A percentile compares a stretch with the other conserved stretches of the same genome.
Evolutionary conservation across 371 early-diverging fungal species (phyloP).

Genomic region (Zopfochytrium polystomum): DNA sequence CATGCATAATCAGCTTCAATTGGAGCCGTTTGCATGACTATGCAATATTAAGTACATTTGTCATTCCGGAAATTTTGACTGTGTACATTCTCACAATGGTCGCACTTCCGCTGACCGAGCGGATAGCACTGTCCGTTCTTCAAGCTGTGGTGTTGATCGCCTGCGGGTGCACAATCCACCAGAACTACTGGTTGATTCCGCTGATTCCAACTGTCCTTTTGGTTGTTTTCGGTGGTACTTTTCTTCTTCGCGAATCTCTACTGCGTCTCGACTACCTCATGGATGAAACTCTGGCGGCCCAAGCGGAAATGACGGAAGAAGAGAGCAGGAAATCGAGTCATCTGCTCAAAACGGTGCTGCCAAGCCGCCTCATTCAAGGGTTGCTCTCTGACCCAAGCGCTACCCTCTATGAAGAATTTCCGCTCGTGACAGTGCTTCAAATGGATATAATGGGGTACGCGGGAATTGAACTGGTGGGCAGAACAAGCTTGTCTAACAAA

Average conservation of each 20-base stretch:
- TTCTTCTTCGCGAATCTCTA: slow-evolving; percentile 24
- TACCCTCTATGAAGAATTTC: slow-evolving; percentile 42
- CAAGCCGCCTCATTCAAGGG: slow-evolving; percentile 33
- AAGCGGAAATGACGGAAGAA: slow-evolving; percentile 35
- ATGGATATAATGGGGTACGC: too few species aligned
- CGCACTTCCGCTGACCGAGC: slow-evolving; percentile 5
- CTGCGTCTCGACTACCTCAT: slow-evolving; percentile 24
- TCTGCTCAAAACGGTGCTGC: too few species aligned
- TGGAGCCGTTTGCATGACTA: slow-evolving; percentile 13
- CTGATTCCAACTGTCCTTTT: slow-evolving; percentile 10
- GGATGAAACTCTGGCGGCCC: slow-evolving; percentile 37
- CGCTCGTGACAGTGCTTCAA: too few species aligned
- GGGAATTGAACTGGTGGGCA: background rate
- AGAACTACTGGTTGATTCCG: slow-evolving; percentile 10
- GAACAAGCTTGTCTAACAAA: background rate
- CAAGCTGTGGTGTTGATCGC: slow-evolving; percentile 2
- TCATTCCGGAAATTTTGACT: slow-evolving; percentile 17
- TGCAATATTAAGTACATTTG: slow-evolving; percentile 7
- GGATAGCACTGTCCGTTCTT: background rate
- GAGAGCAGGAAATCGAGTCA: slow-evolving; percentile 35
- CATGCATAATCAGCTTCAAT: background rate
- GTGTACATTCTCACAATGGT: slow-evolving; percentile 11
- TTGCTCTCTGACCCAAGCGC: slow-evolving; percentile 33
- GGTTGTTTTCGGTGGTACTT: too few species aligned
- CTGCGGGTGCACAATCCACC: slow-evolving; percentile 2